Conservation (phyloP, 768 basidiomycete genomes). For the Nevesoporus exiguus region DNA sequence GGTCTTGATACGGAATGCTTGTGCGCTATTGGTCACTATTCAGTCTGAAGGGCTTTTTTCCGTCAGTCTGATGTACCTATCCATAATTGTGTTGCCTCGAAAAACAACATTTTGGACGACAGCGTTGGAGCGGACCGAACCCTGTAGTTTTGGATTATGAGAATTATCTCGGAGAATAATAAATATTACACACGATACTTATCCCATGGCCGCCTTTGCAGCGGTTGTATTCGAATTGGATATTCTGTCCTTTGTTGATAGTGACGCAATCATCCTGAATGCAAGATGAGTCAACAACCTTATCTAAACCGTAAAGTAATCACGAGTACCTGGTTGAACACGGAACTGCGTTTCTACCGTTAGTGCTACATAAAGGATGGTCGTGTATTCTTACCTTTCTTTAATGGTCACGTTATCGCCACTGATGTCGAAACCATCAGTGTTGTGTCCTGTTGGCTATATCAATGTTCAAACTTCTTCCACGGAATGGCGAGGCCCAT, state of each 20-base stretch:
- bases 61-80: slow-evolving; percentile 39
- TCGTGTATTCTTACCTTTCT: slow-evolving; percentile 12
- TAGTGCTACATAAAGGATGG: neutral
- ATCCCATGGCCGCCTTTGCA: slow-evolving; percentile 65
- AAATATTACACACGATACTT: slow-evolving; percentile 39
- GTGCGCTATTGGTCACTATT: slow-evolving; percentile 33
- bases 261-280: slow-evolving; percentile 62
- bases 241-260: slow-evolving; percentile 42
- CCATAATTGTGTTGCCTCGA: slow-evolving; percentile 48
- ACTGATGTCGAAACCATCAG: slow-evolving; percentile 47
- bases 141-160: slow-evolving; percentile 33
- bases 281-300: neutral
- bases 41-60: neutral
- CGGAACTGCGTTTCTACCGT: slow-evolving; percentile 11
- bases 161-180: neutral
- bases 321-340: slow-evolving; percentile 24
- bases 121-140: slow-evolving; percentile 47
- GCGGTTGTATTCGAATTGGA: slow-evolving; percentile 46
- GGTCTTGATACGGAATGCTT: slow-evolving; percentile 64
- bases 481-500: neutral
- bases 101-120: slow-evolving; percentile 49
- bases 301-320: neutral
- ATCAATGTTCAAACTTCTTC: neutral
- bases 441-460: slow-evolving; percentile 39
- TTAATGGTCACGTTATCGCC: slow-evolving; percentile 37